Evolutionary conservation across 768 basidiomycete genomes (phyloP), one percentile per base, ranked within the genome.

Genomic region (Galerina marginata): DNA sequence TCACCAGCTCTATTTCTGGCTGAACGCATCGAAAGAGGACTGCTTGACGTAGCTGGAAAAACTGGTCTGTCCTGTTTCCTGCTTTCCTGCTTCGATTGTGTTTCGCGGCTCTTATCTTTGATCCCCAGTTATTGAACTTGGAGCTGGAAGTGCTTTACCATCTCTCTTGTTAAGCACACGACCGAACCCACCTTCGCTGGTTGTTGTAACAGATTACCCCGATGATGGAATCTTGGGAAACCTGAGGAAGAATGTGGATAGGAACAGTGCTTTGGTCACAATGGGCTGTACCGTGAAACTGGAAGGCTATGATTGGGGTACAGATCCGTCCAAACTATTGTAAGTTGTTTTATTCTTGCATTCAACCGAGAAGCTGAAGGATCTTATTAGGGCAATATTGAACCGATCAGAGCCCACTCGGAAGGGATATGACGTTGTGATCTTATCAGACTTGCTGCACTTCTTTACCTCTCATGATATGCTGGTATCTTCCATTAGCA

Each of bases 361-460:
- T 33, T 14, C 23, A n/a, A 16, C 37, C 10, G n/a, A 20, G 20
- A 45, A 26, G 11, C 7, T 47, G 20, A 29, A 20, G 20, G 9
- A 23, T 16, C 6, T 11, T 48, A 20, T 26, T 9, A 42, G 43
- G 36, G 26, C 51, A 33, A 9, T 45, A 20, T 40, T 20, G 14
- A 39, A 40, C 6, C 7, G 0, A 33, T 33, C 29, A 2, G 29
- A 33, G 29, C 39, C n/a, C 20, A 47, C 47, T 43, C 43, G 3
- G 26, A 49, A 39, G 5, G 80, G 77, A 54, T 91, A 81, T 69
- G 88, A 90, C 64, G 65, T 83, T 15, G 75, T 91, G 51, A 81
- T 92, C 58, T 79, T 90, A 48, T 91, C 88, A 2, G 90, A 92
- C 73, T 77, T 93, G 10, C 79, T 92, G 25, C 88, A 91, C 71